Base-by-base conservation (phyloP, 495 filamentous ascomycete genomes). In the Usnea hakonensis region DNA sequence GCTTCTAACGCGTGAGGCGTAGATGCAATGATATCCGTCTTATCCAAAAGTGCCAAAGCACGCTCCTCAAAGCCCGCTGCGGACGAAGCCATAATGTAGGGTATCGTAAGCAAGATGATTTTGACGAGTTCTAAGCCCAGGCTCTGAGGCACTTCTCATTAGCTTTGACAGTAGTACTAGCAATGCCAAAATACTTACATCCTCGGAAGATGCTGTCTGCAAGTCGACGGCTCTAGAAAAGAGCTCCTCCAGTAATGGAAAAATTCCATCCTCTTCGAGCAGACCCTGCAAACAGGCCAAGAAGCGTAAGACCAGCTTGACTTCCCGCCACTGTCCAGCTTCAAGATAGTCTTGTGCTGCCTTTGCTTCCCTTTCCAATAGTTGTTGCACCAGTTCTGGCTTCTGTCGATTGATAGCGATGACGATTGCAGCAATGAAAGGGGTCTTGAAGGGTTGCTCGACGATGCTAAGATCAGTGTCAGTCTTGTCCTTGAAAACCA, bases 391-490 rank as follows among this genome's bases (percentile, higher is more conserved):
- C 40, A 94, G 76, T 64, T 93, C 88, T 26, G 85, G 80, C 60
- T 89, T 90, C 62, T 87, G 74, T 38, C 80, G 78, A 75, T 97
- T 94, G 61, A 84, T 78, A 50, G 89, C 81, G 55, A 96, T 78
- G 33, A 91, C 79, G 5, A 91, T 84, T 30, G 87, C 88, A 33
- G 91, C 91, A 57, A 94, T 79, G 71, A 96, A 97, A 2, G 94
- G 95, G 57, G 91, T 93, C 76, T 97, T 97, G 74, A 99, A 86
- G 0, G 95, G 93, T 74, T 99, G 94, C 75, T 99, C 94, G 26
- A 91, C 68, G 46, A 87, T 78, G 46, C 79, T 83, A 36, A 64
- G 53, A 37, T 32, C 62, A 36, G 30, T 55, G 30, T 60, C 4
- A 48, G 44, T 33, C 26, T 23, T 36, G 14, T 38, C 21, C 26